Percentiles rank a stretch among this genome's conserved stretches.
Evolutionary conservation across 768 basidiomycete species (phyloP).

Genomic region (Heimioporus sp.): DNA sequence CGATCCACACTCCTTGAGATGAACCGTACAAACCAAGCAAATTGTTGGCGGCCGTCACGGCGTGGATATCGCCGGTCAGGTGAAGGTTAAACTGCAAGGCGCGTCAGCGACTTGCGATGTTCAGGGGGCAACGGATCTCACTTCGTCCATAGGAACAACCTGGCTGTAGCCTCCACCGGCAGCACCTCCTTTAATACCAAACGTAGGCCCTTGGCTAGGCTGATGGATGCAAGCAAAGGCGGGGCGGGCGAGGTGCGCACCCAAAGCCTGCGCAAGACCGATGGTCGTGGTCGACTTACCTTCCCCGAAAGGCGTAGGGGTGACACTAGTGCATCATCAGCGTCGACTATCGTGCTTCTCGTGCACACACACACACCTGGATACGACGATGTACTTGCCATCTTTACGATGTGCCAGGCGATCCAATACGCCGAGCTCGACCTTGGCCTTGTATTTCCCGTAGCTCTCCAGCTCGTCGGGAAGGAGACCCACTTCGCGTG

Average conservation of each 20-base stretch:
- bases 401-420: conserved; percentile 81
- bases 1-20: background rate
- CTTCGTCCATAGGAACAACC: conserved; percentile 99
- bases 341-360: background rate
- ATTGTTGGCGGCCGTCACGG: conserved; percentile 97
- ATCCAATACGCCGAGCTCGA: conserved; percentile 85
- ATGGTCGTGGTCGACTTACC: conserved; percentile 99
- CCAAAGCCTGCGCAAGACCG: conserved; percentile 93
- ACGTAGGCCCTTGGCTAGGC: conserved; percentile 97
- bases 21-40: conserved; percentile 60
- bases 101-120: conserved; percentile 3
- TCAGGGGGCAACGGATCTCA: conserved; percentile 25
- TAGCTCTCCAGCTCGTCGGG: conserved; percentile 90
- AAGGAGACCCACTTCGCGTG: conserved; percentile 82
- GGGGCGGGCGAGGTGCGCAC: conserved; percentile 89
- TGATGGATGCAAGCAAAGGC: conserved; percentile 97
- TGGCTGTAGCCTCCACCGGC: conserved; percentile 98
- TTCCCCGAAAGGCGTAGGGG: conserved; percentile 95
- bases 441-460: conserved; percentile 96
- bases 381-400: conserved; percentile 95
- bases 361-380: conserved; percentile 55
- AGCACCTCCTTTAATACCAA: conserved; percentile 98
- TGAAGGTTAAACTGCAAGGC: conserved; percentile 78
- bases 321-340: conserved; percentile 56
- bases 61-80: conserved; percentile 96